Conservation (phyloP, 148 eudicot genomes). For the Spergularia marina region DNA sequence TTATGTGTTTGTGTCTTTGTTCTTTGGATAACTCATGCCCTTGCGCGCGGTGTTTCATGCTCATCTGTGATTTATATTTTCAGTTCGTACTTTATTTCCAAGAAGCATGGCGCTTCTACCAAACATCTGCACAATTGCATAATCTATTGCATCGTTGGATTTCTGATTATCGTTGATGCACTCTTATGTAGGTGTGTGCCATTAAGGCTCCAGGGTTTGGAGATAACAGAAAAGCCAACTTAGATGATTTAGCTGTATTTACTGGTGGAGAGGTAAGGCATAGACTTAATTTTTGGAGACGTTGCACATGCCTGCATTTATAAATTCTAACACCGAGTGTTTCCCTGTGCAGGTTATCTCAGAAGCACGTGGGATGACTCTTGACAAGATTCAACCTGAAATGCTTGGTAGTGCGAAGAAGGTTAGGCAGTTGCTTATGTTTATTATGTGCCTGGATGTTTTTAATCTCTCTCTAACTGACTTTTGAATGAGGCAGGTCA, state of each 20-base stretch:
- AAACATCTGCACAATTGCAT: background rate
- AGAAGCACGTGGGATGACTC: slow-evolving; percentile 70
- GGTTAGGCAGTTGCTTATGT: slow-evolving; percentile 36
- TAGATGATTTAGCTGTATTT: slow-evolving; percentile 83
- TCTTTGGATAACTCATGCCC: background rate
- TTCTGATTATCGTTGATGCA: background rate
- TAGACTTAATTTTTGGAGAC: background rate
- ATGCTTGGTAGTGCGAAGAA: slow-evolving; percentile 90
- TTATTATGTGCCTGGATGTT: background rate
- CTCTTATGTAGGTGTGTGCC: slow-evolving; percentile 76
- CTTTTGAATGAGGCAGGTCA: slow-evolving; percentile 51
- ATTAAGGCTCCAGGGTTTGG: slow-evolving; percentile 98
- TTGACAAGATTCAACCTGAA: slow-evolving; percentile 62
- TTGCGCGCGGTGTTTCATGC: background rate
- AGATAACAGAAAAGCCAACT: slow-evolving; percentile 82
- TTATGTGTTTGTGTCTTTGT: background rate
- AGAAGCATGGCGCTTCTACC: background rate
- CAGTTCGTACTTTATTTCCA: background rate
- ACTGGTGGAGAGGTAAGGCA: slow-evolving; percentile 87
- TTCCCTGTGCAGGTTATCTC: slow-evolving; percentile 56
- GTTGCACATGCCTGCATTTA: slow-evolving; percentile 5
- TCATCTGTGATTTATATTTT: background rate
- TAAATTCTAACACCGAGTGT: background rate
- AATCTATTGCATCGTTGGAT: background rate
- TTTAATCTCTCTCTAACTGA: slow-evolving; percentile 8